Evolutionary conservation across 2,329 filamentous ascomycete genomes (phyloP).

Genomic region (Lecanosticta acicola): DNA sequence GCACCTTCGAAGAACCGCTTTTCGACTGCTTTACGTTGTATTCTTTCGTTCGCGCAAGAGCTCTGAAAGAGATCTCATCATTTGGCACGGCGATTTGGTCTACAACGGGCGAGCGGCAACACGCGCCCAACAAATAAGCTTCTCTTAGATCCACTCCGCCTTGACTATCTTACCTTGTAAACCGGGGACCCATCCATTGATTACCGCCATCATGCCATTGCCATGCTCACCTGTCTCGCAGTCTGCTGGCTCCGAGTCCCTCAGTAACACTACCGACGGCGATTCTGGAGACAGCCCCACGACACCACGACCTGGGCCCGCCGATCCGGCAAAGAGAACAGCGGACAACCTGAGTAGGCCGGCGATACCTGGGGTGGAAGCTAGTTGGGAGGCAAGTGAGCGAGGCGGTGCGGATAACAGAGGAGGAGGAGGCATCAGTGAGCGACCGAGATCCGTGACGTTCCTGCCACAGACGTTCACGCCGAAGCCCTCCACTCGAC

Average conservation of each 20-base stretch:
- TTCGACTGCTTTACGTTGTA: background rate
- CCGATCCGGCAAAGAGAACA: conserved; percentile 27
- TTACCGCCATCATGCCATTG: conserved; percentile 13
- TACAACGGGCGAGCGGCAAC: too few species aligned
- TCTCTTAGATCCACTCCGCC: background rate
- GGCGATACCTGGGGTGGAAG: conserved; percentile 11
- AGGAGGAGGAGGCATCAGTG: conserved; percentile 1
- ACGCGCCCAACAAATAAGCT: conserved; percentile 3
- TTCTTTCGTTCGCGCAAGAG: too few species aligned
- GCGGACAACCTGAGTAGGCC: conserved; percentile 25
- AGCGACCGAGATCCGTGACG: conserved; percentile 10
- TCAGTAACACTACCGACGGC: conserved; percentile 20
- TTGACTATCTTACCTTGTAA: background rate
- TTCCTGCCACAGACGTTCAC: conserved; percentile 10
- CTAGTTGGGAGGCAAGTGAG: background rate
- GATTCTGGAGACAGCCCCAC: conserved; percentile 31
- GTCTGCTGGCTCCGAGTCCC: conserved; percentile 26
- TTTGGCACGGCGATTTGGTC: too few species aligned
- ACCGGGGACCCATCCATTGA: background rate
- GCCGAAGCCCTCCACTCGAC: conserved; percentile 6
- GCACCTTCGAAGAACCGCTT: background rate
- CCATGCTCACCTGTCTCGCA: conserved; percentile 33
- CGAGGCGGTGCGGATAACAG: background rate
- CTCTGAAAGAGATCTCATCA: too few species aligned
- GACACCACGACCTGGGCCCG: conserved; percentile 31